Evolutionary conservation across 139 green algal species (phyloP).

Genomic region (Chlamydomonas asymmetrica): DNA sequence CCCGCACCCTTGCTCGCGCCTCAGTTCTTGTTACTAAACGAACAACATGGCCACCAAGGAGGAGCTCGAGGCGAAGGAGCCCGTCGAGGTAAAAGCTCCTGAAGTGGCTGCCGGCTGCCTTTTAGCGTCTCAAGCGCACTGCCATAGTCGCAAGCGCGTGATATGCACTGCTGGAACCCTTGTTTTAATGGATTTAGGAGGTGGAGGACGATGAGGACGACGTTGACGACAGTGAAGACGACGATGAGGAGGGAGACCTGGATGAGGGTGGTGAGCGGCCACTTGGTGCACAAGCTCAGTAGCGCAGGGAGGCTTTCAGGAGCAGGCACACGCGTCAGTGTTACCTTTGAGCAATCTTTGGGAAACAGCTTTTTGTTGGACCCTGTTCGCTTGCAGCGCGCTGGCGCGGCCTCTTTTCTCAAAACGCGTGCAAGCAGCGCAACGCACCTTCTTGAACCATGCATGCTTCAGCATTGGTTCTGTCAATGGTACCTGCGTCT

Average conservation of each 20-base stretch:
- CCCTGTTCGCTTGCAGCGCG: too few relatives aligned
- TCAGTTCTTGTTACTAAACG: neutral
- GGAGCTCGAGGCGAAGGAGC: conserved; percentile 48
- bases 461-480: neutral
- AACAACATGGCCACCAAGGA: conserved; percentile 44
- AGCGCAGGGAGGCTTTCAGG: too few relatives aligned
- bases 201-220: conserved; percentile 60
- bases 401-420: too few relatives aligned
- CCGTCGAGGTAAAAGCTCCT: conserved; percentile 44
- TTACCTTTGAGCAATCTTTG: too few relatives aligned
- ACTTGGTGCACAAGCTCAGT: too few relatives aligned
- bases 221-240: conserved; percentile 54
- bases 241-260: conserved; percentile 54
- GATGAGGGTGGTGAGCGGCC: conserved; percentile 37
- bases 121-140: neutral
- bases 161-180: neutral
- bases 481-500: neutral
- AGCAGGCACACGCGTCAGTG: too few relatives aligned
- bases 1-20: neutral
- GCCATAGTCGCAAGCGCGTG: neutral
- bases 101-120: too few relatives aligned
- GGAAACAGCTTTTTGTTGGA: too few relatives aligned
- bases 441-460: too few relatives aligned
- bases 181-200: conserved; percentile 15
- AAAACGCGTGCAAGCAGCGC: too few relatives aligned